Evolutionary conservation across 75 land plant species (phyloP).

Genomic region (Picea sitchensis): DNA sequence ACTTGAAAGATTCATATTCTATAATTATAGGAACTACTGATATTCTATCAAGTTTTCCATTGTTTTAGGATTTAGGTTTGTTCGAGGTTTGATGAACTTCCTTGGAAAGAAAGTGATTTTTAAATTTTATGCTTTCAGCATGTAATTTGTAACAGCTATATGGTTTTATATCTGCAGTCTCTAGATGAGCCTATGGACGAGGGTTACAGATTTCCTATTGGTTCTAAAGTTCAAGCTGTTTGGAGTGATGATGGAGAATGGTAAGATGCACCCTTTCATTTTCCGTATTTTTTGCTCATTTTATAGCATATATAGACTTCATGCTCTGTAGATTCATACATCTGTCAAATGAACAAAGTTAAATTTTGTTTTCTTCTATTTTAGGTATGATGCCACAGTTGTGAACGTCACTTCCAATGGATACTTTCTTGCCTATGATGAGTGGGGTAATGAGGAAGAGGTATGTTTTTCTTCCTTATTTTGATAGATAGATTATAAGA

Average conservation of each 20-base stretch:
- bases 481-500: not conserved
- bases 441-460: constrained; percentile 96
- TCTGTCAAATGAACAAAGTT: no score
- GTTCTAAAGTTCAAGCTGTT: constrained; percentile 90
- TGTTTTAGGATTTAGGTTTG: not conserved
- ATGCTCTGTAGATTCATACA: not conserved
- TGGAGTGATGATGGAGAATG: constrained; percentile 99
- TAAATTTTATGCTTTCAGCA: not conserved
- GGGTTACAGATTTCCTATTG: constrained; percentile 46
- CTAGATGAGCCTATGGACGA: not conserved
- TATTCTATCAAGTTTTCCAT: not conserved
- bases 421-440: constrained; percentile 74
- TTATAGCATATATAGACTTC: not conserved
- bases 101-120: not conserved
- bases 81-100: not conserved
- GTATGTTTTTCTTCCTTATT: constrained; percentile 26
- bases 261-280: constrained; percentile 32
- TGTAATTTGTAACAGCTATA: not conserved
- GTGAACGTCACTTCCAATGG: constrained; percentile 79
- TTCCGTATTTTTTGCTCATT: not conserved
- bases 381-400: constrained; percentile 94
- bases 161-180: not conserved
- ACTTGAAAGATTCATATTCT: no score
- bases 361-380: constrained; percentile 19
- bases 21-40: no score